phyloP scores from a whole-genome alignment of 2,329 filamentous ascomycete genomes.

The Chaetomiaceae sp. region DNA sequence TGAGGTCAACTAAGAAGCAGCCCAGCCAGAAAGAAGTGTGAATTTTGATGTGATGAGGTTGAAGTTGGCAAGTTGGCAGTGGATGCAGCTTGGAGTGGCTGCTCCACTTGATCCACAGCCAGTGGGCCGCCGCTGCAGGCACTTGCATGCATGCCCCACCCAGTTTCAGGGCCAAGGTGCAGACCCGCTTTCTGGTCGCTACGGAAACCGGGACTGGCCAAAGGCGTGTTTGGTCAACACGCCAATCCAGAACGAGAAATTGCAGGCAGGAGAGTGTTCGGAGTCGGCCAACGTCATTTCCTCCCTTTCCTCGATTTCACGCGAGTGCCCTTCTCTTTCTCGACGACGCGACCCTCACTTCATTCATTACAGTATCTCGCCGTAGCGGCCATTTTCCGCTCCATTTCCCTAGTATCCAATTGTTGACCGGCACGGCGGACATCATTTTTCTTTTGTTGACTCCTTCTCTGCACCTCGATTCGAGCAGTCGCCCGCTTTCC shows the following conservation, averaged over 20 bases:
- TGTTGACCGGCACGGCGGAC: constrained; percentile 18
- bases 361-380: constrained; percentile 6
- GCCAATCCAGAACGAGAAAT: constrained; percentile 21
- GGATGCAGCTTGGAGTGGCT: too few species aligned
- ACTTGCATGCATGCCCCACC: neutral
- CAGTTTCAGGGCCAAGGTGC: neutral
- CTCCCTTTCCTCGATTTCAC: constrained; percentile 6
- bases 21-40: too few species aligned
- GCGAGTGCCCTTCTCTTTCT: constrained; percentile 3
- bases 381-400: neutral
- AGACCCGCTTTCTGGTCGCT: constrained; percentile 18
- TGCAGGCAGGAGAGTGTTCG: constrained; percentile 3
- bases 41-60: too few species aligned
- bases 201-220: constrained; percentile 21
- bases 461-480: neutral
- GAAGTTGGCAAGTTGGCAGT: too few species aligned
- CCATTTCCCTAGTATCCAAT: constrained; percentile 11
- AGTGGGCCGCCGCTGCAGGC: neutral
- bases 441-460: constrained; percentile 11
- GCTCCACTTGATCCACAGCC: neutral
- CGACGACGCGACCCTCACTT: neutral
- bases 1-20: too few species aligned
- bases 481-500: neutral
- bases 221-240: constrained; percentile 22
- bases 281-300: constrained; percentile 24